These are phyloP conservation scores for Lactifluus echinatus DNA, from an alignment of 768 basidiomycete genomes.

Conservation along the genomic window DNA sequence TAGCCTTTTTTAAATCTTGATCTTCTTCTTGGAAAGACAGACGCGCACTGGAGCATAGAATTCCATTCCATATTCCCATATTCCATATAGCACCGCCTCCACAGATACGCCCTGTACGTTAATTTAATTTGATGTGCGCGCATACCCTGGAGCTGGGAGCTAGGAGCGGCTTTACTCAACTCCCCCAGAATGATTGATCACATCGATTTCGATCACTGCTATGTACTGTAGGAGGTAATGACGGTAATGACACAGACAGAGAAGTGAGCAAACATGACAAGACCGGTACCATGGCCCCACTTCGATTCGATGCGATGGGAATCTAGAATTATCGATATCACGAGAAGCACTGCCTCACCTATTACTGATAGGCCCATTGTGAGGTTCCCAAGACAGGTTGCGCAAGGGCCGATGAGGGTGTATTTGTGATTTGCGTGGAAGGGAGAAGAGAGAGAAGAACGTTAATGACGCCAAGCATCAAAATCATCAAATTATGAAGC, in stretches of 20 bases:
- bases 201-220: too few relatives aligned
- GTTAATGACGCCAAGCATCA: not conserved
- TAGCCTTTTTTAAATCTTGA: too few relatives aligned
- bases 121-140: not conserved
- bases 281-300: too few relatives aligned
- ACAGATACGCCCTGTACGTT: not conserved
- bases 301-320: too few relatives aligned
- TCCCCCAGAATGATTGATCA: too few relatives aligned
- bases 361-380: not conserved
- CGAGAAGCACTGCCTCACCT: not conserved
- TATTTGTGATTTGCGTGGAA: not conserved
- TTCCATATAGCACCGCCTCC: not conserved
- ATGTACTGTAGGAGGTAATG: too few relatives aligned
- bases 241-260: too few relatives aligned
- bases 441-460: not conserved
- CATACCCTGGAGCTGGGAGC: not conserved
- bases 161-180: not conserved
- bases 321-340: not conserved
- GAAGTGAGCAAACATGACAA: too few relatives aligned
- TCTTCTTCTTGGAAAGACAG: not conserved
- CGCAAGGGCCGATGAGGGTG: not conserved
- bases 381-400: not conserved
- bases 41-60: not conserved
- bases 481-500: too few relatives aligned
- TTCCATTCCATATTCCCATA: too few relatives aligned